Base-by-base conservation (phyloP, 2,329 filamentous ascomycete species). In the Colletotrichum cordylinicola region DNA sequence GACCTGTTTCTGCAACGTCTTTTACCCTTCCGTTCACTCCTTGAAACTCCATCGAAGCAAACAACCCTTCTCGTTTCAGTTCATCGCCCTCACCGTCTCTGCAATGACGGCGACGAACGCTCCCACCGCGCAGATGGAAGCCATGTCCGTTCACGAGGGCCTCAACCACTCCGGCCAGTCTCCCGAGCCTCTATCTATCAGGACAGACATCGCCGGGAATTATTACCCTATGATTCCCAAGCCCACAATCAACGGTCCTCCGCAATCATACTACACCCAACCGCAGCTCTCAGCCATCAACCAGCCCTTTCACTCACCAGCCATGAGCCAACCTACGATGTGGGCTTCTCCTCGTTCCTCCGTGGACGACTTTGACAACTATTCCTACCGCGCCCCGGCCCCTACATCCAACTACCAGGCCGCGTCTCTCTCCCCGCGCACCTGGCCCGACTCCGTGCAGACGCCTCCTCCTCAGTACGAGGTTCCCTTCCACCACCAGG, bases 311-410 rank as follows among this genome's bases (percentile, higher is more conserved):
- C 68, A 68, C 6, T 75, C 73, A 27, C 64, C 70, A 29, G 60
- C n/a, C 37, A 67, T 70, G 74, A 67, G 55, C 60, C 71, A 74
- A 39, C 33, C 29, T 21, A 61, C 71, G 13, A 31, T 64, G 65
- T 85, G 84, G 82, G 81, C 82, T 43, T 87, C 84, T 31, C 85
- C 86, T 35, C 85, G 84, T 13, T 76, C 77, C 10, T 80, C 81
- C 15, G 80, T 82, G 48, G 83, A 86, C 39, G 86, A 86, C 29
- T 80, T 83, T 64, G 85, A 87, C 24, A 81, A 82, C 73, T 83
- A 83, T 69, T 82, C 82, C 58, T 84, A 83, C 78, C 80, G 82
- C 67, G 82, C 80, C 35, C 84, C 84, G 6, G 79, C 79, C 18
- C 67, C 77, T 16, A 58, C 79, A 52, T 79, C 77, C 67, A 33